Conservation (phyloP, 768 basidiomycete genomes). For the Podaxis pistillaris region DNA sequence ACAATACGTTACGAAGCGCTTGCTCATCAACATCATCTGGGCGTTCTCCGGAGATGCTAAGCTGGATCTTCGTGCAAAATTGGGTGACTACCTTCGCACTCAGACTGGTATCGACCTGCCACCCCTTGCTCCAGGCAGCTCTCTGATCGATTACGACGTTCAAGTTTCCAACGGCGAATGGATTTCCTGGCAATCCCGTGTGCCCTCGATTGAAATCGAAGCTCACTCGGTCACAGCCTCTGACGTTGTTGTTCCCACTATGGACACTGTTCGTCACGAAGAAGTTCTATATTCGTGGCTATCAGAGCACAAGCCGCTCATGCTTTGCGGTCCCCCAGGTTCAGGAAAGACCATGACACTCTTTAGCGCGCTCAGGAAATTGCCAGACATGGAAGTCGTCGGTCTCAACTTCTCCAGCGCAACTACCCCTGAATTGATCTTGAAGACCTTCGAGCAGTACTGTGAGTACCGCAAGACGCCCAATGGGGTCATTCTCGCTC, state of each 20-base stretch:
- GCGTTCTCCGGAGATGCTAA: constrained; percentile 98
- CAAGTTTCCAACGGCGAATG: constrained; percentile 84
- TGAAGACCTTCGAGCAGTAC: constrained; percentile 99
- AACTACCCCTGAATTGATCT: constrained; percentile 94
- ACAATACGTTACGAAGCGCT: constrained; percentile 85
- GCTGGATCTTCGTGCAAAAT: constrained; percentile 80
- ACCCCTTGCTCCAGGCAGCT: constrained; percentile 66
- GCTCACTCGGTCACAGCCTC: constrained; percentile 94
- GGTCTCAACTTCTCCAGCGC: constrained; percentile 99
- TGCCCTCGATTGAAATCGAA: constrained; percentile 95
- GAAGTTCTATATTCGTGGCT: constrained; percentile 99
- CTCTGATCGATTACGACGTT: constrained; percentile 95
- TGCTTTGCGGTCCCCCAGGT: constrained; percentile 99
- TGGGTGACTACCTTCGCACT: constrained; percentile 84
- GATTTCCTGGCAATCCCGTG: constrained; percentile 88
- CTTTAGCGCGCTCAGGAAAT: constrained; percentile 94
- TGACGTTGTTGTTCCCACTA: constrained; percentile 96
- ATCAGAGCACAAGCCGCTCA: constrained; percentile 96
- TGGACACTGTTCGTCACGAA: constrained; percentile 98
- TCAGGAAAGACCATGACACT: constrained; percentile 99
- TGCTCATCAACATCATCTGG: constrained; percentile 94
- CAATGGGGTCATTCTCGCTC: constrained; percentile 94
- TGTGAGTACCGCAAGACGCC: constrained; percentile 99
- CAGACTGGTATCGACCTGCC: constrained; percentile 92
- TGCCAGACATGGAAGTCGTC: constrained; percentile 98